Percentiles rank a stretch among this genome's conserved stretches.
phyloP scores from a whole-genome alignment of 495 filamentous ascomycete genomes.

The Penicillium psychrofluorescens region DNA sequence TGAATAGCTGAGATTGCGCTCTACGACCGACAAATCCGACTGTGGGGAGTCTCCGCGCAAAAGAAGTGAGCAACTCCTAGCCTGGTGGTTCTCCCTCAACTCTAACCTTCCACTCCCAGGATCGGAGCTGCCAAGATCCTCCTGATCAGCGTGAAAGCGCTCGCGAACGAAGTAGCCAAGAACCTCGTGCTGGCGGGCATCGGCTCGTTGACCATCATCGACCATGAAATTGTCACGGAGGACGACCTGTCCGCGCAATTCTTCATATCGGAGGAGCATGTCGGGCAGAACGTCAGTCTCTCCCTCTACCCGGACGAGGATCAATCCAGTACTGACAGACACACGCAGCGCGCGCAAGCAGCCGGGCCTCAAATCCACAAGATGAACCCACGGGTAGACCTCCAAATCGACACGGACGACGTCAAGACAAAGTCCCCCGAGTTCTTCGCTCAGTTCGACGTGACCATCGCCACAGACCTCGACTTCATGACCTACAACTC shows the following conservation, averaged over 20 bases:
- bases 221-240: constrained; percentile 68
- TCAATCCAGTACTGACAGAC: too few relatives aligned
- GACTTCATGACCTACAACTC: constrained; percentile 61
- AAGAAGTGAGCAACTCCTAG: constrained; percentile 46
- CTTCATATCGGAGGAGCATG: constrained; percentile 63
- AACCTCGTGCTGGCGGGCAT: constrained; percentile 96
- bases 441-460: constrained; percentile 72
- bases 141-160: constrained; percentile 76
- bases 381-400: constrained; percentile 83
- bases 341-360: constrained; percentile 64
- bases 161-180: constrained; percentile 95
- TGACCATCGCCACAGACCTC: constrained; percentile 88
- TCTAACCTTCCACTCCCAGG: constrained; percentile 2
- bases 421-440: constrained; percentile 55
- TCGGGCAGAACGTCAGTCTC: constrained; percentile 26
- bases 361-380: constrained; percentile 69
- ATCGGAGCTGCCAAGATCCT: constrained; percentile 80
- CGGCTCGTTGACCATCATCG: constrained; percentile 82
- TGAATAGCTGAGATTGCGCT: constrained; percentile 85
- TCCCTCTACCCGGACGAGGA: constrained; percentile 1
- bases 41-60: constrained; percentile 95
- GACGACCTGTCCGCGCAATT: constrained; percentile 86
- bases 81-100: too few relatives aligned
- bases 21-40: constrained; percentile 96
- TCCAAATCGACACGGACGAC: constrained; percentile 59